phyloP scores from a whole-genome alignment of 306 rosid genomes.

The Purshia tridentata region DNA sequence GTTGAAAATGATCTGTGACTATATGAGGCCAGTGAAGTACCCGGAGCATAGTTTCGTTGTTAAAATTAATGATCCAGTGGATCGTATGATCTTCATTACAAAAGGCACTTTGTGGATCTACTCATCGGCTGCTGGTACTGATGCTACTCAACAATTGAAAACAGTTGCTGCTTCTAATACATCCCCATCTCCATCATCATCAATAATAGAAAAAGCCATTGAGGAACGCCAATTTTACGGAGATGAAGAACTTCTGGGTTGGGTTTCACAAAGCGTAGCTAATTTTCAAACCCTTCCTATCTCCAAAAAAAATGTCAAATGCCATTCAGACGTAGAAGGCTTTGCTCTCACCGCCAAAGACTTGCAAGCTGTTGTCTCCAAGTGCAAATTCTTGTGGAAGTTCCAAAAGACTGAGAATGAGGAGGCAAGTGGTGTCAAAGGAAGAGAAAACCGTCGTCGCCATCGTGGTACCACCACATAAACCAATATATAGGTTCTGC shows the following conservation, averaged over 20 bases:
- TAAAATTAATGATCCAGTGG: slow-evolving; percentile 17
- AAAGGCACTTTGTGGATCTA: slow-evolving; percentile 18
- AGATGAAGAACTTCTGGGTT: slow-evolving; percentile 10
- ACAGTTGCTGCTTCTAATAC: too few relatives aligned
- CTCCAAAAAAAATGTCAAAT: neutral
- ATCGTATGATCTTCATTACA: slow-evolving; percentile 18
- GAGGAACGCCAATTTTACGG: slow-evolving; percentile 2
- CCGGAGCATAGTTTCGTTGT: slow-evolving; percentile 16
- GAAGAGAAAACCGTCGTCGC: too few relatives aligned
- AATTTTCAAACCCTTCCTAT: neutral
- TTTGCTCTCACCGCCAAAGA: slow-evolving; percentile 6
- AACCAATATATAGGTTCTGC: too few relatives aligned
- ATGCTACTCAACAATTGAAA: too few relatives aligned
- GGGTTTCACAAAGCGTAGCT: neutral
- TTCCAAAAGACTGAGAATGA: too few relatives aligned
- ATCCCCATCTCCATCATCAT: neutral
- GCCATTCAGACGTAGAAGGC: neutral
- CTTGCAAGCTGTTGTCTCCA: slow-evolving; percentile 1
- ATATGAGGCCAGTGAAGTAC: slow-evolving; percentile 22
- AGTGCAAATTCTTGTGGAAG: slow-evolving; percentile 1
- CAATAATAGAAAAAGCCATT: neutral
- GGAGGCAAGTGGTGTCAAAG: too few relatives aligned
- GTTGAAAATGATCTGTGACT: slow-evolving; percentile 6
- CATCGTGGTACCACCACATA: too few relatives aligned
- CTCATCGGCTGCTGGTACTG: neutral